Evolutionary conservation across 305 asterid genomes (phyloP).

Genomic region (Solanum hybrid): DNA sequence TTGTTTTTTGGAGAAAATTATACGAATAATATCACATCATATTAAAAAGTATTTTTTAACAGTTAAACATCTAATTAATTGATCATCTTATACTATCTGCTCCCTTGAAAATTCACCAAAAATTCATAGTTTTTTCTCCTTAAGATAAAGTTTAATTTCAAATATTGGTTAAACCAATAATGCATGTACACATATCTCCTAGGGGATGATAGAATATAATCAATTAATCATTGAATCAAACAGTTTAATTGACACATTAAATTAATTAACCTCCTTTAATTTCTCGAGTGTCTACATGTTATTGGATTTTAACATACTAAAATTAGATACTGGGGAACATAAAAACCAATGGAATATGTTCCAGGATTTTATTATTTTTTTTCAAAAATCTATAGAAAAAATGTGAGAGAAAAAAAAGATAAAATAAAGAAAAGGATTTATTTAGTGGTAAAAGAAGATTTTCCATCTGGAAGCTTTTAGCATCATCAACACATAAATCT

Average conservation of each 20-base stretch:
- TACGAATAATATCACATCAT: fast-evolving
- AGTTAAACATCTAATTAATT: background rate
- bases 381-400: background rate
- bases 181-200: background rate
- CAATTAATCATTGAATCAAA: background rate
- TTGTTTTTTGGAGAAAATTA: background rate
- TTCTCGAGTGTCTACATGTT: background rate
- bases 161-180: background rate
- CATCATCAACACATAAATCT: background rate
- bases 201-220: background rate
- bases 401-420: background rate
- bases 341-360: slow-evolving; percentile 19
- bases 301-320: slow-evolving; percentile 7
- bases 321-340: background rate
- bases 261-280: background rate
- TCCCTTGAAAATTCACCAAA: background rate
- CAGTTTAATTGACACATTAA: background rate
- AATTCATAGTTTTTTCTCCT: background rate
- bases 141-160: background rate
- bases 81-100: background rate
- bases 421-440: background rate
- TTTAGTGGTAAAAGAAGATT: slow-evolving; percentile 5
- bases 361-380: background rate
- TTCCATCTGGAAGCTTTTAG: slow-evolving; percentile 11
- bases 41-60: background rate